These are phyloP conservation scores for Artemisia argyi DNA, from an alignment of 129 eudicot species.

Conservation along the genomic window DNA sequence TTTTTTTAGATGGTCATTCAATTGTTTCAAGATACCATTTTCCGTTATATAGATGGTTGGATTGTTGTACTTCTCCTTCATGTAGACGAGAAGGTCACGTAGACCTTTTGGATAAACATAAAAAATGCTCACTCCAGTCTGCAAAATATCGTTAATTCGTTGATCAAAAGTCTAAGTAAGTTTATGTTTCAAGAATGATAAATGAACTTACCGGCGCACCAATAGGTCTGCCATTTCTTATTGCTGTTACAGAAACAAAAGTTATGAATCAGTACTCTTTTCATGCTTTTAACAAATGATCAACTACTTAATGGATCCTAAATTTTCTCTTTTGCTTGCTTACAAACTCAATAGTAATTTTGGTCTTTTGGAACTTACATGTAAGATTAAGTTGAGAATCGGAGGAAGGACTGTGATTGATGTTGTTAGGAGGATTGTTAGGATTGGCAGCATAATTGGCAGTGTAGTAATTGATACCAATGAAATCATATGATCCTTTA, in stretches of 20 bases:
- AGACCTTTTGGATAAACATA: conserved; percentile 39
- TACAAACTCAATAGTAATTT: background rate
- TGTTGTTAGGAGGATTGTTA: background rate
- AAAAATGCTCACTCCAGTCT: conserved; percentile 23
- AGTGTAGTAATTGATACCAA: conserved; percentile 45
- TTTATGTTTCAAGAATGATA: background rate
- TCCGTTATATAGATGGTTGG: conserved; percentile 15
- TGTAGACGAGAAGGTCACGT: conserved; percentile 27
- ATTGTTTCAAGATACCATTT: conserved; percentile 25
- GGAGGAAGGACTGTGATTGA: conserved; percentile 21
- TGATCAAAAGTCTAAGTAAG: background rate
- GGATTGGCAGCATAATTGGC: conserved; percentile 24
- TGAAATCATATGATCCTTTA: conserved; percentile 45
- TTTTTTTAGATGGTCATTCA: background rate
- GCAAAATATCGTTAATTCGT: conserved; percentile 11
- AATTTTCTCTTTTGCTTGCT: no score
- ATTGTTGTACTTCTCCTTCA: conserved; percentile 29
- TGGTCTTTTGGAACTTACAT: background rate
- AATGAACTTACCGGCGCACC: conserved; percentile 20
- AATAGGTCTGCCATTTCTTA: conserved; percentile 23
- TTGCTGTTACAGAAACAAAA: background rate
- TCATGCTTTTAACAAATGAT: no score
- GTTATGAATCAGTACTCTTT: background rate
- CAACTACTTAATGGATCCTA: background rate
- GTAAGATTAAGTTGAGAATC: conserved; percentile 21